Evolutionary conservation across 371 early-diverging fungal genomes (phyloP).

Genomic region (Blakeslea trispora): DNA sequence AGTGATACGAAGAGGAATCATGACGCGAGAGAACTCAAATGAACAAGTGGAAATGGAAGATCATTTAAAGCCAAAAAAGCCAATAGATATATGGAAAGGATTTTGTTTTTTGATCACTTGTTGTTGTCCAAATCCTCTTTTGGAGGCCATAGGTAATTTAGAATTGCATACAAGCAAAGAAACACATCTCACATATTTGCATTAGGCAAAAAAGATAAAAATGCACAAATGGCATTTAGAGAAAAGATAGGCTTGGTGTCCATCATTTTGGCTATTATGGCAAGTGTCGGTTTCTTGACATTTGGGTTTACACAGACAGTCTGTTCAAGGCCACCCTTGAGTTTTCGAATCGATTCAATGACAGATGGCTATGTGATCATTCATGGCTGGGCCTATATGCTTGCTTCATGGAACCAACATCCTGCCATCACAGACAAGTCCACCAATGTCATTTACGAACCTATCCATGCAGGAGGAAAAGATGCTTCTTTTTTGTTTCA

Average conservation of each 20-base stretch:
- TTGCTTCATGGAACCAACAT: conserved; percentile 61
- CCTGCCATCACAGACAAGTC: conserved; percentile 43
- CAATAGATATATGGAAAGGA: conserved; percentile 36
- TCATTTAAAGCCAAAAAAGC: neutral
- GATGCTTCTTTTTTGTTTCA: conserved; percentile 83
- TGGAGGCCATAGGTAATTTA: conserved; percentile 44
- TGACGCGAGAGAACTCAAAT: conserved; percentile 21
- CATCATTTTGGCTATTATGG: conserved; percentile 72
- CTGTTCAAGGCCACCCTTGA: conserved; percentile 54
- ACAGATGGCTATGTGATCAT: conserved; percentile 55
- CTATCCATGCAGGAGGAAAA: conserved; percentile 69
- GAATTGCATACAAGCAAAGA: neutral
- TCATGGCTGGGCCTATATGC: conserved; percentile 62
- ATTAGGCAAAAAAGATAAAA: conserved; percentile 53
- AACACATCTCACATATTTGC: neutral
- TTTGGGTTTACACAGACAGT: conserved; percentile 69
- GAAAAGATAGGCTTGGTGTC: conserved; percentile 82
- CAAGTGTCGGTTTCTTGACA: conserved; percentile 74
- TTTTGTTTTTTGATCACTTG: conserved; percentile 60
- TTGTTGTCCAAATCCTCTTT: conserved; percentile 52
- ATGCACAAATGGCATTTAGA: conserved; percentile 80
- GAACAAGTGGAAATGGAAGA: conserved; percentile 2
- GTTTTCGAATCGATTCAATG: conserved; percentile 41
- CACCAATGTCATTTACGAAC: conserved; percentile 62
- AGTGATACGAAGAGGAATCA: conserved; percentile 22